Evolutionary conservation across 1,284 basidiomycete species (phyloP).

Genomic region (Cutaneotrichosporon mucoides): DNA sequence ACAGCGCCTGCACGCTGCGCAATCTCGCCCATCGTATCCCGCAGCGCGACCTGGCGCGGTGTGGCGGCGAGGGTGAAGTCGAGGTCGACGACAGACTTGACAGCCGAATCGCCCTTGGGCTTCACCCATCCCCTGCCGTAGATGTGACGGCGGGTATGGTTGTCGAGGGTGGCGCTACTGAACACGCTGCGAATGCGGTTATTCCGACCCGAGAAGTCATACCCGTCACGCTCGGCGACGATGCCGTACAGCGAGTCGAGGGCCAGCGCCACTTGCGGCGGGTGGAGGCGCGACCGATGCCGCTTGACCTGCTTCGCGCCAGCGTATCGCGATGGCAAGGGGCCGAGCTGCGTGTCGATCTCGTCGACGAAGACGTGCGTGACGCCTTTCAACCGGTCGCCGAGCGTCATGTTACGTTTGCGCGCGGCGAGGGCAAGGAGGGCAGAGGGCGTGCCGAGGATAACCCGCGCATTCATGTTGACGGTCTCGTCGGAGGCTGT

Average conservation of each 20-base stretch:
- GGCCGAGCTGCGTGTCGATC: slow-evolving; percentile 30
- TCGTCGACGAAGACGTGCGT: slow-evolving; percentile 35
- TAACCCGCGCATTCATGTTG: slow-evolving; percentile 12
- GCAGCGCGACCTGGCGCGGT: slow-evolving; percentile 12
- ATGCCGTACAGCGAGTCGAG: slow-evolving; percentile 25
- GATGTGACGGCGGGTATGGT: slow-evolving; percentile 21
- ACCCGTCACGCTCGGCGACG: neutral
- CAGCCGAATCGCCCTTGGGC: slow-evolving; percentile 1
- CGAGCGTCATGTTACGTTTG: slow-evolving; percentile 1
- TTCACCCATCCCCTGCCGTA: slow-evolving; percentile 33
- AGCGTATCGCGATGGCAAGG: slow-evolving; percentile 21
- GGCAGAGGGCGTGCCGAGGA: slow-evolving; percentile 22
- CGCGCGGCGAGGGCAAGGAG: neutral
- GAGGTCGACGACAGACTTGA: slow-evolving; percentile 21
- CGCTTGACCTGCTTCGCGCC: slow-evolving; percentile 2
- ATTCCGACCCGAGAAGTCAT: slow-evolving; percentile 19
- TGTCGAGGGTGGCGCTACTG: slow-evolving; percentile 28
- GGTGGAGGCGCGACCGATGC: slow-evolving; percentile 27
- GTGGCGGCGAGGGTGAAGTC: slow-evolving; percentile 24
- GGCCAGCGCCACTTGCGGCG: slow-evolving; percentile 22
- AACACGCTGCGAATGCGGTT: slow-evolving; percentile 26
- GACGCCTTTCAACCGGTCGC: slow-evolving; percentile 1
- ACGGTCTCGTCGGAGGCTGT: neutral
- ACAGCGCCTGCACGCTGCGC: neutral
- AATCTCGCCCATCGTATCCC: slow-evolving; percentile 16